Conservation (phyloP, 1,139 yeast genomes). For the Pichia sp. region DNA sequence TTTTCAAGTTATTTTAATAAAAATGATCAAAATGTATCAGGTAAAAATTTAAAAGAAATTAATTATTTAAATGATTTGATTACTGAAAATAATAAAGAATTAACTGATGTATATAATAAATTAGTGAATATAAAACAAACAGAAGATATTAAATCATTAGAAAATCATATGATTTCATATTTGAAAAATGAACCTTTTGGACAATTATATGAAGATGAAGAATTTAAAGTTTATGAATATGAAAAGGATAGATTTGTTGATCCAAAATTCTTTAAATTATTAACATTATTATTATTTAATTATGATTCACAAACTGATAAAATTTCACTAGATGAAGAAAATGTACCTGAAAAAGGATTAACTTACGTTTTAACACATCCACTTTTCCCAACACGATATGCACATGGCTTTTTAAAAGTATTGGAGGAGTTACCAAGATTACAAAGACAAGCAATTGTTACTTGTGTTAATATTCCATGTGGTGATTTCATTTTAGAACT, state of each 20-base stretch:
- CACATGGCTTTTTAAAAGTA: conserved; percentile 47
- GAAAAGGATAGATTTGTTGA: conserved; percentile 68
- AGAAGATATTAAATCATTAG: conserved; percentile 19
- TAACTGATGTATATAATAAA: conserved; percentile 14
- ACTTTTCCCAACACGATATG: conserved; percentile 58
- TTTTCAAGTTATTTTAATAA: conserved; percentile 12
- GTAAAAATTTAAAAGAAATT: conserved; percentile 20
- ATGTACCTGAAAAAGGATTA: conserved; percentile 53
- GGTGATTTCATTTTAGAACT: conserved; percentile 58
- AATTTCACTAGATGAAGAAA: conserved; percentile 15
- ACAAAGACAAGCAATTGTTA: conserved; percentile 72
- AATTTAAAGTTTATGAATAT: conserved; percentile 47
- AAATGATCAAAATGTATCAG: conserved; percentile 20
- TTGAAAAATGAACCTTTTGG: conserved; percentile 20
- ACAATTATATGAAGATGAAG: conserved; percentile 15
- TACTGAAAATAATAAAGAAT: conserved; percentile 17
- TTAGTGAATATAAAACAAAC: conserved; percentile 22
- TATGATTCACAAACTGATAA: conserved; percentile 11
- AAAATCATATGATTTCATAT: conserved; percentile 21
- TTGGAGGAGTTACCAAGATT: conserved; percentile 50
- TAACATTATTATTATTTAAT: conserved; percentile 33
- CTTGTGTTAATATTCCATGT: conserved; percentile 65
- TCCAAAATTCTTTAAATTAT: conserved; percentile 44
- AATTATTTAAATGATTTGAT: conserved; percentile 7
- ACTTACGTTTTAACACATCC: conserved; percentile 83